Evolutionary conservation across 257 asterid species (phyloP).

Genomic region (Echites panduratus): DNA sequence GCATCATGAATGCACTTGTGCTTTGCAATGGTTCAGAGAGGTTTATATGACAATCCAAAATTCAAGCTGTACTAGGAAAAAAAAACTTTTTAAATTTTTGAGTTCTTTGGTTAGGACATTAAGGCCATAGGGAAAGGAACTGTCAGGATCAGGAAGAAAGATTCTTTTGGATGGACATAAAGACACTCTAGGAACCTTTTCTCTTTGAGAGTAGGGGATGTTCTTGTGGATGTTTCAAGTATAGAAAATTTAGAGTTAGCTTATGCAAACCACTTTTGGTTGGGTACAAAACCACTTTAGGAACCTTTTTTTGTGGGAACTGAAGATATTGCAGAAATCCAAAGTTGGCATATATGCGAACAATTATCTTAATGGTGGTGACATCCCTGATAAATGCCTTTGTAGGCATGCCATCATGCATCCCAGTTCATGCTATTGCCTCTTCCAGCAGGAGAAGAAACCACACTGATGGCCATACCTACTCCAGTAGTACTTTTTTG

Average conservation of each 20-base stretch:
- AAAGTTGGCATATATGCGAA: neutral
- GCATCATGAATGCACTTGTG: neutral
- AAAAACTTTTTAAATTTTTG: neutral
- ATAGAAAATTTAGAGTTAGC: neutral
- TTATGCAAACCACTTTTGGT: neutral
- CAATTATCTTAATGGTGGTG: too few species aligned
- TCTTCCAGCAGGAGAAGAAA: neutral
- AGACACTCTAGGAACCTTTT: neutral
- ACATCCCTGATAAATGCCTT: neutral
- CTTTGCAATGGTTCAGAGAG: neutral
- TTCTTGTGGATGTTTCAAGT: neutral
- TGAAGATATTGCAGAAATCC: neutral
- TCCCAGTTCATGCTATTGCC: neutral
- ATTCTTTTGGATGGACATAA: neutral
- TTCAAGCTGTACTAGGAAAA: neutral
- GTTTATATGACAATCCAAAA: neutral
- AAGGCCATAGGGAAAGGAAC: neutral
- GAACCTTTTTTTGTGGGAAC: too few species aligned
- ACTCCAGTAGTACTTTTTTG: too few species aligned
- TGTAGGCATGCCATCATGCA: neutral
- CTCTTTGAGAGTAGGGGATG: neutral
- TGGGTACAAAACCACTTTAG: too few species aligned
- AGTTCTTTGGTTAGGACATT: neutral
- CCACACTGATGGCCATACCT: neutral
- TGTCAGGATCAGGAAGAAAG: neutral